A percentile compares a stretch with the other conserved stretches of the same genome.
These are phyloP conservation scores for Fusarium aywerte DNA, from an alignment of 2,329 filamentous ascomycete species.

Conservation along the genomic window DNA sequence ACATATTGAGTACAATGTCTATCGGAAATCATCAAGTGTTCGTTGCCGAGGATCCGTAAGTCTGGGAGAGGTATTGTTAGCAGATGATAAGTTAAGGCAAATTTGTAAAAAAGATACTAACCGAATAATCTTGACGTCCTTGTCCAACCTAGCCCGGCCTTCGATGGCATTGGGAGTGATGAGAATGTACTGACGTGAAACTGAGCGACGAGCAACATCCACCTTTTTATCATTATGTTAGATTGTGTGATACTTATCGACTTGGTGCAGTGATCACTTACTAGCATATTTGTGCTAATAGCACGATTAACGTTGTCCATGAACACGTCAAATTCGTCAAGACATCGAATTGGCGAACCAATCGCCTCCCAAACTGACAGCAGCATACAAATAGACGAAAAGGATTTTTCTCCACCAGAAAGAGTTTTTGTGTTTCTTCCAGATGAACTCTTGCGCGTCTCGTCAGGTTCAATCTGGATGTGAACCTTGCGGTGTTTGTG, in stretches of 20 bases:
- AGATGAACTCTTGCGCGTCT: constrained; percentile 73
- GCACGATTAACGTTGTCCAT: constrained; percentile 98
- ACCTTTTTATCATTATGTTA: constrained; percentile 63
- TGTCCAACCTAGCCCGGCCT: constrained; percentile 64
- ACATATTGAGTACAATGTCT: constrained; percentile 10
- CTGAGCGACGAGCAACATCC: constrained; percentile 81
- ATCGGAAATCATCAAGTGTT: constrained; percentile 49
- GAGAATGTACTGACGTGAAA: constrained; percentile 94
- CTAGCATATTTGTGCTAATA: constrained; percentile 93
- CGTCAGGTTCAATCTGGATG: constrained; percentile 77
- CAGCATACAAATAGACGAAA: constrained; percentile 93
- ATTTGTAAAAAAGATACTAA: constrained; percentile 49
- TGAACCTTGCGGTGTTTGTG: constrained; percentile 80
- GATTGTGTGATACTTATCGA: background rate
- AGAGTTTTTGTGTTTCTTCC: constrained; percentile 91
- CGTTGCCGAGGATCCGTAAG: constrained; percentile 70
- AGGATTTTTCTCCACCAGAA: constrained; percentile 97
- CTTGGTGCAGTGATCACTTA: constrained; percentile 57
- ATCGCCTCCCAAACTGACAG: constrained; percentile 97
- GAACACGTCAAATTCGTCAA: constrained; percentile 99
- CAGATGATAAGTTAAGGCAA: background rate
- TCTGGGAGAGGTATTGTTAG: constrained; percentile 52
- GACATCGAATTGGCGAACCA: constrained; percentile 91
- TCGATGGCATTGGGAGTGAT: constrained; percentile 92
- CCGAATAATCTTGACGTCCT: constrained; percentile 84